Evolutionary conservation across 495 filamentous ascomycete species (phyloP).

Genomic region (Neurospora terricola): DNA sequence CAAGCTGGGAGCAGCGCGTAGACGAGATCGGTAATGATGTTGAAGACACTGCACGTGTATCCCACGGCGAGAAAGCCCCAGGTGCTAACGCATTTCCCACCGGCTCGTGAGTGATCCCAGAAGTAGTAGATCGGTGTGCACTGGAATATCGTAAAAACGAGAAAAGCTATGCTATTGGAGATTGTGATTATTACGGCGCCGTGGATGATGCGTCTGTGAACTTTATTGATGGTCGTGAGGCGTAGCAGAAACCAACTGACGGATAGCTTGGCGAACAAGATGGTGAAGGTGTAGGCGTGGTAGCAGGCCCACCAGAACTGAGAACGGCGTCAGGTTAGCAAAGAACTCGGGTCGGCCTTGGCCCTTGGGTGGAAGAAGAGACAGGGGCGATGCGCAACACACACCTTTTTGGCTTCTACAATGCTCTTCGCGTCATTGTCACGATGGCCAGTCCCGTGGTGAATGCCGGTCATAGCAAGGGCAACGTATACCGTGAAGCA

Average conservation of each 20-base stretch:
- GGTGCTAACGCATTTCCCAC: constrained; percentile 17
- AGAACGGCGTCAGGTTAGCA: neutral
- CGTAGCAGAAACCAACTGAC: constrained; percentile 25
- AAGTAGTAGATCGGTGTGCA: constrained; percentile 19
- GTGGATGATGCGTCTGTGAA: constrained; percentile 17
- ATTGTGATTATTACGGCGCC: constrained; percentile 5
- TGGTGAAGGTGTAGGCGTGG: constrained; percentile 7
- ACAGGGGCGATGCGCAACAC: neutral
- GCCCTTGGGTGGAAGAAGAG: neutral
- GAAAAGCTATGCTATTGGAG: constrained; percentile 6
- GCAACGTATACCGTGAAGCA: constrained; percentile 6
- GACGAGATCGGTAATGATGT: constrained; percentile 22
- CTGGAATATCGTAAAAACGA: constrained; percentile 15
- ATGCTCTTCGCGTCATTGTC: neutral
- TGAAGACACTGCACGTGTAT: constrained; percentile 19
- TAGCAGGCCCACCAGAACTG: constrained; percentile 16
- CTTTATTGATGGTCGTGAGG: constrained; percentile 7
- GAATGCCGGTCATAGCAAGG: constrained; percentile 5
- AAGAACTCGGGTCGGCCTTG: neutral
- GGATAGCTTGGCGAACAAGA: constrained; percentile 17
- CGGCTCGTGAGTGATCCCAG: constrained; percentile 7
- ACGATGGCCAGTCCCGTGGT: constrained; percentile 4
- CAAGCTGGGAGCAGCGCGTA: constrained; percentile 25
- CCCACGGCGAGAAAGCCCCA: constrained; percentile 9
- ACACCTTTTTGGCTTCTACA: constrained; percentile 1